Base-by-base conservation (phyloP, 768 basidiomycete species). In the Dacryopinax spathularia region DNA sequence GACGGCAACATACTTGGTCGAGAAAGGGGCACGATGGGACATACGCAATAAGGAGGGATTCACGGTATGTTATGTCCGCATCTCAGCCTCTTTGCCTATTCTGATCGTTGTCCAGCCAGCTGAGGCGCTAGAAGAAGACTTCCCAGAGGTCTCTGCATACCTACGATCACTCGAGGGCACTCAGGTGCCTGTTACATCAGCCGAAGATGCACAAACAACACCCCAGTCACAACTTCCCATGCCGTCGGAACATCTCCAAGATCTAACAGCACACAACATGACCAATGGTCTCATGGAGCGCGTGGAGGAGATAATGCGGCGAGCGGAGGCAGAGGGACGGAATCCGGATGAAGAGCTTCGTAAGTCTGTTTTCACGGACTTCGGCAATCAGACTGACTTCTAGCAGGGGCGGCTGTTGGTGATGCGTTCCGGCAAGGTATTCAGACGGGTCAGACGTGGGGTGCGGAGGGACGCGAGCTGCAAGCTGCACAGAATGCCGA, bases 1-100 rank as follows among this genome's bases (percentile, higher is more conserved):
- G 65, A 88, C 87, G 0, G 92, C 93, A 1, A 79, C 77, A 15
- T 91, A 80, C 74, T 83, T 96, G 66, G 77, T 95, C 68, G 79
- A 87, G 63, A 83, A 87, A 66, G 92, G 92, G 18, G 91, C 92
- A 4, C 72, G 75, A 60, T 72, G 85, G 29, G 77, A 82, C 69
- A 75, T 78, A 67, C 77, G 75, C 66, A 95, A 96, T 72, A 71
- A 74, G 61, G 84, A 90, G 66, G 90, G 88, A 18, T 70, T 89
- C 60, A 86, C 87, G 33, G 92, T 94, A 71, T 44, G 87, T 79
- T 31, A 60, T 34, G 13, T 63, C 60, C 31, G 27, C 44, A 41
- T 33, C 10, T n/a, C n/a, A n/a, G n/a, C n/a, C n/a, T n/a, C 41
- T 18, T 31, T 27, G 13, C 31, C 22, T 37, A 34, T 37, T 41